These are phyloP conservation scores for Kodamaea alishanica DNA, from an alignment of 1,139 yeast genomes.

Conservation along the genomic window DNA sequence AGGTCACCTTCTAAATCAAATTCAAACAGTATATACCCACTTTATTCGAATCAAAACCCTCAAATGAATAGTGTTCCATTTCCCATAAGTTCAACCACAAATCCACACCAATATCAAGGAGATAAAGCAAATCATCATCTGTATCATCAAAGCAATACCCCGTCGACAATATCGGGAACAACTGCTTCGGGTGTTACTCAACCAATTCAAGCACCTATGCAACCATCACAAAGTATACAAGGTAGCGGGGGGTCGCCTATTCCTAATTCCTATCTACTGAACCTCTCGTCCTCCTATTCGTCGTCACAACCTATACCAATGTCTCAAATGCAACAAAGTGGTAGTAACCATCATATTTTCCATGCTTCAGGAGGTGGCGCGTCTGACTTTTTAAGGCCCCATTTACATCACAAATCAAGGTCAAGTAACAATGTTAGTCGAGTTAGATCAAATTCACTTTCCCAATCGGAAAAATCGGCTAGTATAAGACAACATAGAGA, in stretches of 20 bases:
- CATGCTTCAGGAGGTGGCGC: slow-evolving; percentile 7
- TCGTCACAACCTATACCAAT: slow-evolving; percentile 2
- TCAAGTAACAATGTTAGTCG: slow-evolving; percentile 47
- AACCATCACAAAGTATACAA: too few species aligned
- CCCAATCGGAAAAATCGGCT: slow-evolving; percentile 29
- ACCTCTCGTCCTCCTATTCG: slow-evolving; percentile 7
- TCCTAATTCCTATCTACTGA: too few species aligned
- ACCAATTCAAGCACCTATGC: too few species aligned
- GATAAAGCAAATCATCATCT: background rate
- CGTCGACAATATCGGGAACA: background rate
- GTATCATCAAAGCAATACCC: background rate
- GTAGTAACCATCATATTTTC: slow-evolving; percentile 4
- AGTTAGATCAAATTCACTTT: slow-evolving; percentile 36
- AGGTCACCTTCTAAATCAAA: slow-evolving; percentile 24
- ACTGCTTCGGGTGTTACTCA: too few species aligned
- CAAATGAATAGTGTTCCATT: slow-evolving; percentile 8
- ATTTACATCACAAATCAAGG: slow-evolving; percentile 47
- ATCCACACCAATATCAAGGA: slow-evolving; percentile 7
- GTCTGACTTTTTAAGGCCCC: slow-evolving; percentile 43
- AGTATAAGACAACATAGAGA: slow-evolving; percentile 55
- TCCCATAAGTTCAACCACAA: slow-evolving; percentile 8
- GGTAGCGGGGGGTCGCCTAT: too few species aligned
- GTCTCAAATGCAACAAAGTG: slow-evolving; percentile 2
- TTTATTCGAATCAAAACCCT: slow-evolving; percentile 7
- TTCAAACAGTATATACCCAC: slow-evolving; percentile 12